Evolutionary conservation across 495 filamentous ascomycete species (phyloP), one percentile per base, ranked within the genome.

Genomic region (Lasiosphaeria ovina): DNA sequence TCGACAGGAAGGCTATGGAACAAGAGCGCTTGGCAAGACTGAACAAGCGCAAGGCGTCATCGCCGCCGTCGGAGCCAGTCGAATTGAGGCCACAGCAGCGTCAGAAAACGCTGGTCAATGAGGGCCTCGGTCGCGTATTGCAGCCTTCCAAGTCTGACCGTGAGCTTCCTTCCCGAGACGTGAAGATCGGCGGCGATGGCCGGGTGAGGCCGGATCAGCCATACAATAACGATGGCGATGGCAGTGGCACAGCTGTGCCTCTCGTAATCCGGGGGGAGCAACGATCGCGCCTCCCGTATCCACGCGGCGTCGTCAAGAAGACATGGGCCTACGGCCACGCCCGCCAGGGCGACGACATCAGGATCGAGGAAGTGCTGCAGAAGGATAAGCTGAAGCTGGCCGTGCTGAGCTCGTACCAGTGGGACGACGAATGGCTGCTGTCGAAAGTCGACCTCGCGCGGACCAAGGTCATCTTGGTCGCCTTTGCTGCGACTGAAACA

Each of bases 311-410:
- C 0, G 85, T 97, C 31, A 97, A 90, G 72, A 92, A 89, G 70
- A 98, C 94, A 0, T 92, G 87, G 83, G 84, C 80, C 0, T 71
- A 75, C 32, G 82, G 84, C 4, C 79, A 79, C 48, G 70, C 75
- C 0, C 78, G 90, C 34, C 69, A 64, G 0, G 79, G 74, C 2
- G 79, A 93, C 49, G 92, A 96, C 57, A 91, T 98, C 66, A 95
- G 86, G 64, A 85, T 98, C 45, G 92, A 97, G 69, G 94, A 98
- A 67, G 87, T 97, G 1, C 72, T 98, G 0, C 88, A 95, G 69
- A 83, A 82, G 45, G 69, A 80, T 5, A 81, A 87, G 40, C 79
- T 97, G 0, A 76, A 87, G 17, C 76, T 91, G 24, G 94, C 92
- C 0, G 82, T 98, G 1, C 73, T 98, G 3, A 94, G 91, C 62